Evolutionary conservation across 73 alveolate species (phyloP).

Genomic region (Strombidium stylifer): DNA sequence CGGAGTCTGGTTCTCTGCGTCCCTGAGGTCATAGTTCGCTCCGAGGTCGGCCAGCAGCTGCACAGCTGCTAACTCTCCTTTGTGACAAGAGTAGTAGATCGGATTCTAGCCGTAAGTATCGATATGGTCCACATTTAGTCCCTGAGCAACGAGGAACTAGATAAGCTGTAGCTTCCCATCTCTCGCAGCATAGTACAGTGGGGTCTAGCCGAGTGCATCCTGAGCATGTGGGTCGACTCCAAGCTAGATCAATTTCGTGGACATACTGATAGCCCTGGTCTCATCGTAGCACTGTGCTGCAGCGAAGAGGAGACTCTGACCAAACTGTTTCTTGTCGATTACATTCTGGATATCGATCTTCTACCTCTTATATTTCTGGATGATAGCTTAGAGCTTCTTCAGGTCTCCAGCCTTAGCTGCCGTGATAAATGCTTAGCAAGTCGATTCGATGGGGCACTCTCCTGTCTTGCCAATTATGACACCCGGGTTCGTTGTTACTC

Average conservation of each 20-base stretch:
- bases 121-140: slow-evolving; percentile 33
- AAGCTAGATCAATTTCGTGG: background rate
- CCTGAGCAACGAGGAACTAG: slow-evolving; percentile 23
- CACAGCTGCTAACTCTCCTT: slow-evolving; percentile 8
- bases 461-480: too few relatives aligned
- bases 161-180: slow-evolving; percentile 35
- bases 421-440: too few relatives aligned
- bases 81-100: slow-evolving; percentile 57
- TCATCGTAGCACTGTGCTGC: slow-evolving; percentile 17
- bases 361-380: slow-evolving; percentile 4
- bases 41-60: slow-evolving; percentile 1
- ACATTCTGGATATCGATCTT: slow-evolving; percentile 10
- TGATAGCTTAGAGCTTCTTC: too few relatives aligned
- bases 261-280: background rate
- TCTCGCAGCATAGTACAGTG: slow-evolving; percentile 51
- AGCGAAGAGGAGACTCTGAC: slow-evolving; percentile 4
- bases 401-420: too few relatives aligned
- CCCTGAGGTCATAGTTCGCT: slow-evolving; percentile 18
- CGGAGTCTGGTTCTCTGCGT: slow-evolving; percentile 26
- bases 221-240: slow-evolving; percentile 3
- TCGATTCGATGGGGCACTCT: too few relatives aligned
- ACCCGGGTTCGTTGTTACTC: too few relatives aligned
- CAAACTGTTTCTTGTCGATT: background rate
- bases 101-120: slow-evolving; percentile 67
- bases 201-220: slow-evolving; percentile 39